Evolutionary conservation across 2,329 filamentous ascomycete species (phyloP), one percentile per base, ranked within the genome.

Genomic region (Pseudogymnoascus sp.): DNA sequence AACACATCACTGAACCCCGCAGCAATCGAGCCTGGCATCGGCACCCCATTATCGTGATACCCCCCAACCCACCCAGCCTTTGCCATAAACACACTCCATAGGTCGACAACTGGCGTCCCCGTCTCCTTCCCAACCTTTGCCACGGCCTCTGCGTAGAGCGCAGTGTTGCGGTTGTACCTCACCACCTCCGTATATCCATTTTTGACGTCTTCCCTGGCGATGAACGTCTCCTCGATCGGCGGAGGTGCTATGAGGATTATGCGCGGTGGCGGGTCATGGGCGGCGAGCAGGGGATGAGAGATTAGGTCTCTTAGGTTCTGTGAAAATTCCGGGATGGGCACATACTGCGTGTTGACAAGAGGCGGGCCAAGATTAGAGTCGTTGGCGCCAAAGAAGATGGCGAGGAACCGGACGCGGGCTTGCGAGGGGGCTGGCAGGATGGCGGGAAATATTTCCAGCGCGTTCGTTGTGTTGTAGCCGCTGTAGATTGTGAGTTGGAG

Each of bases 301-400:
- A 94, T 77, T 65, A 97, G 90, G 35, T 77, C 77, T 64, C 74
- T 78, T 39, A 96, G 75, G 70, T 96, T 94, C 58, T 80, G 74
- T 71, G 83, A 85, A 77, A 90, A 97, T 63, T 84, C 76, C 0
- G 85, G 81, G 16, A 96, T 74, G 0, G 89, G 84, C 5, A 97
- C 83, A 71, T 91, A 85, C 74, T 97, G 93, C 11, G 79, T 78
- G 60, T 83, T 84, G 1, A 78, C 78, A 2, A 81, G 78, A 38
- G 82, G 76, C 1, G 84, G 81, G 5, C 66, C 63, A 2, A 93
- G 74, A 59, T 86, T 86, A 2, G 92, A 87, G 73, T 97, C 93
- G 71, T 97, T 97, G 68, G 93, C 91, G 12, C 93, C 93, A 63
- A 97, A 86, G 68, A 95, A 87, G 62, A 96, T 77, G 36, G 73